Percentiles rank a stretch among this genome's conserved stretches.
These are phyloP conservation scores for Lotus japonicus DNA, from an alignment of 306 rosid species.

Conservation along the genomic window DNA sequence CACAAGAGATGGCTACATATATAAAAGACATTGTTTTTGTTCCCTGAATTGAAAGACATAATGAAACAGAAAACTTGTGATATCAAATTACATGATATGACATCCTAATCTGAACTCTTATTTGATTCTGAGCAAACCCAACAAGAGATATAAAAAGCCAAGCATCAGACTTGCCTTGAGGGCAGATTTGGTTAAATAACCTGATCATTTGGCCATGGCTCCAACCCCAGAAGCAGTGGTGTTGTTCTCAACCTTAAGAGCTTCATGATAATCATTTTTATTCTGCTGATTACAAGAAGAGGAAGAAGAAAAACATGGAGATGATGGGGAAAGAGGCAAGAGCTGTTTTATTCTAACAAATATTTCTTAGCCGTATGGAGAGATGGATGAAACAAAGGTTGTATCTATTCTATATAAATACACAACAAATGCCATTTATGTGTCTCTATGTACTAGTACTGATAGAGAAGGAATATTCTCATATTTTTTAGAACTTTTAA, in stretches of 20 bases:
- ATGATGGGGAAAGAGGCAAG: background rate
- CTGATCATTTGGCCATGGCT: slow-evolving; percentile 42
- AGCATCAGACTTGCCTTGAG: slow-evolving; percentile 98
- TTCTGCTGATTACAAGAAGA: background rate
- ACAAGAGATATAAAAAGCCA: slow-evolving; percentile 49
- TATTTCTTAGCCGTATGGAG: background rate
- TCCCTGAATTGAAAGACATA: background rate
- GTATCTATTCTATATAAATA: background rate
- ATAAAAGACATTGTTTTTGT: background rate
- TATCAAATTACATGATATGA: background rate
- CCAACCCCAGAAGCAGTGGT: slow-evolving; percentile 6
- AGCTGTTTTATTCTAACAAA: slow-evolving; percentile 21
- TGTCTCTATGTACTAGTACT: background rate
- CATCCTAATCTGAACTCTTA: background rate
- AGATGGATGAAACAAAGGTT: slow-evolving; percentile 8
- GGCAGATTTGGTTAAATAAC: slow-evolving; percentile 31
- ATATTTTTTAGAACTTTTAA: background rate
- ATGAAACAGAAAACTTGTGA: slow-evolving; percentile 11
- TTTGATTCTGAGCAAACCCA: slow-evolving; percentile 19
- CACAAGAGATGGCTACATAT: slow-evolving; percentile 9
- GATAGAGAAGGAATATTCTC: slow-evolving; percentile 22
- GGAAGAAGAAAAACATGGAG: background rate
- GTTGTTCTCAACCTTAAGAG: slow-evolving; percentile 15
- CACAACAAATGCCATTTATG: background rate
- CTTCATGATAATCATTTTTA: slow-evolving; percentile 19